phyloP scores from a whole-genome alignment of 345 rosid genomes.

The Cardamine chenopodiifolia region DNA sequence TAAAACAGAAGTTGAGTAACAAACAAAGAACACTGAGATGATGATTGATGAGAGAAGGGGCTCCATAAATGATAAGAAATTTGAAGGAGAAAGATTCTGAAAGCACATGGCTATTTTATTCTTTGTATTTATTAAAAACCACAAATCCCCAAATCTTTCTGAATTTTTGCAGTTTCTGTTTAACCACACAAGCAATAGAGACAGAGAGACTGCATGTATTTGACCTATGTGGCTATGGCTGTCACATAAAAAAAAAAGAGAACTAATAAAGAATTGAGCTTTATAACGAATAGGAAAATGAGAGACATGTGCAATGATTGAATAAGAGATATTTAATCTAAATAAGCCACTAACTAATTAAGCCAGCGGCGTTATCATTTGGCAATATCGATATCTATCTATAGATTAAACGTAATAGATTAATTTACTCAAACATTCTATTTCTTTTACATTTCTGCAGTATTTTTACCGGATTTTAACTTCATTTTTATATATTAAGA shows the following conservation, averaged over 20 bases:
- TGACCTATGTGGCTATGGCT: slow-evolving; percentile 32
- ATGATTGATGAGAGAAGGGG: slow-evolving; percentile 30
- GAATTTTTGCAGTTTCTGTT: slow-evolving; percentile 8
- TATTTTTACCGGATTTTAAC: too few relatives aligned
- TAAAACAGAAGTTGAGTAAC: slow-evolving; percentile 9
- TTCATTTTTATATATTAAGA: too few relatives aligned
- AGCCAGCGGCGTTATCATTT: slow-evolving; percentile 19
- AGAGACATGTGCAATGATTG: slow-evolving; percentile 43
- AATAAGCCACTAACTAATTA: slow-evolving; percentile 1
- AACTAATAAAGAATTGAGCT: not conserved
- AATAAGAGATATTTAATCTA: slow-evolving; percentile 10
- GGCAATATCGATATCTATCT: too few relatives aligned
- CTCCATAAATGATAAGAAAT: slow-evolving; percentile 33
- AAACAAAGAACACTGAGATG: slow-evolving; percentile 38
- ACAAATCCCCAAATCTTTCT: slow-evolving; percentile 30
- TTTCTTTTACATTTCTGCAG: too few relatives aligned
- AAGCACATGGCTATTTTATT: slow-evolving; percentile 37
- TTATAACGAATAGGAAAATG: slow-evolving; percentile 1
- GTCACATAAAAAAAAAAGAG: not conserved
- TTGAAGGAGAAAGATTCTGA: slow-evolving; percentile 32
- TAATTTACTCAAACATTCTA: too few relatives aligned
- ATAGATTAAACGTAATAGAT: too few relatives aligned
- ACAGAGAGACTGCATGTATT: slow-evolving; percentile 18
- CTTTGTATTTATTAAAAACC: slow-evolving; percentile 16
- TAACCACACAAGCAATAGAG: slow-evolving; percentile 29